Evolutionary conservation across 768 basidiomycete species (phyloP).

Genomic region (Boletus reticuloceps): DNA sequence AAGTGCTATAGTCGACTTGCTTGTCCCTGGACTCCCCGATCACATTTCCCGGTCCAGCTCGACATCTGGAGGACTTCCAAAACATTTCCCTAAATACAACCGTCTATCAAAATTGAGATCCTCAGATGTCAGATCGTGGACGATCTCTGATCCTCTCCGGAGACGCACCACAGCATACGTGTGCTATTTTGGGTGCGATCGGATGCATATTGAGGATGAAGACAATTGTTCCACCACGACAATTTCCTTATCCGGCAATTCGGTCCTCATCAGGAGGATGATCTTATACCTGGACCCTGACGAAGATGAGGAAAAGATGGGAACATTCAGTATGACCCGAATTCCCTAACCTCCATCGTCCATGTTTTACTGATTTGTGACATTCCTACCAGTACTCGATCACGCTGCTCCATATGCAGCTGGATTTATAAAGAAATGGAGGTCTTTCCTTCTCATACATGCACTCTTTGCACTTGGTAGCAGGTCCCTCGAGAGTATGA

Average conservation of each 20-base stretch:
- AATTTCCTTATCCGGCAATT: not conserved
- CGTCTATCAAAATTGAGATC: not conserved
- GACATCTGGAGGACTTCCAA: constrained; percentile 14
- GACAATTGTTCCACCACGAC: not conserved
- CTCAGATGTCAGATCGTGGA: not conserved
- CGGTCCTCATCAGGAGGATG: not conserved
- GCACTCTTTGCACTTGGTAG: constrained; percentile 3
- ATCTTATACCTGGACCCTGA: not conserved
- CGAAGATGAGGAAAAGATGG: constrained; percentile 9
- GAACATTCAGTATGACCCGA: constrained; percentile 4
- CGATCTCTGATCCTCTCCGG: not conserved
- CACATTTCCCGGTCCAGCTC: constrained; percentile 10
- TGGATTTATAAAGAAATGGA: constrained; percentile 3
- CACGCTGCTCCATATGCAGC: too few relatives aligned
- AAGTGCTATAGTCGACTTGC: not conserved
- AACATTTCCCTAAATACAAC: constrained; percentile 11
- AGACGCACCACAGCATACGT: constrained; percentile 2
- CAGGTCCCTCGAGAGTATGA: constrained; percentile 1
- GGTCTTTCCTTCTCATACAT: constrained; percentile 10
- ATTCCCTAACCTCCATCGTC: too few relatives aligned
- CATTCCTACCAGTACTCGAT: not conserved
- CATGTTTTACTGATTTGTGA: not conserved
- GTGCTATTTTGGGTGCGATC: not conserved
- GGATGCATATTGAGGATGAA: not conserved
- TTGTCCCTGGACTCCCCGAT: constrained; percentile 3